A percentile compares a stretch with the other conserved stretches of the same genome.
Evolutionary conservation across 1,139 yeast genomes (phyloP).

Genomic region (Zygoascus sp.): DNA sequence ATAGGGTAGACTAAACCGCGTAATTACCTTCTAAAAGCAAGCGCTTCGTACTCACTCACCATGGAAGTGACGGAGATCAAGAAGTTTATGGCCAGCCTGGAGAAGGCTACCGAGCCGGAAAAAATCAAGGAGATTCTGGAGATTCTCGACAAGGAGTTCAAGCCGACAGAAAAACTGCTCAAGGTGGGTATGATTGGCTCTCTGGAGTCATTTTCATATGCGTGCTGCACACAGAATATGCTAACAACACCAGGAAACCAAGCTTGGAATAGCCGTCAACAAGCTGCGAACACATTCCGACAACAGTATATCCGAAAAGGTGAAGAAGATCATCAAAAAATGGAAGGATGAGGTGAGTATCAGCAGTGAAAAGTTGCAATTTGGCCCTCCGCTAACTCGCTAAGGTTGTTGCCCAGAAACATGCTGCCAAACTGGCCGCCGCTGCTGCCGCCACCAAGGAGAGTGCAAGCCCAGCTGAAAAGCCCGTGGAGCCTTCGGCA

Average conservation of each 20-base stretch:
- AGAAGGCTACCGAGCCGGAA: conserved; percentile 65
- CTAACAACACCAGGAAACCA: conserved; percentile 57
- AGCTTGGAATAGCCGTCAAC: conserved; percentile 96
- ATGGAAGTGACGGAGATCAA: conserved; percentile 48
- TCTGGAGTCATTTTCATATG: too few relatives aligned
- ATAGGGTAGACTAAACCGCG: too few relatives aligned
- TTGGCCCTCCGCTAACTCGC: too few relatives aligned
- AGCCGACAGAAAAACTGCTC: conserved; percentile 78
- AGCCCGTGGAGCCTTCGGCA: conserved; percentile 15
- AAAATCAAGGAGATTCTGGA: conserved; percentile 64
- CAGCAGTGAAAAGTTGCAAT: neutral
- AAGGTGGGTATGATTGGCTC: conserved; percentile 39
- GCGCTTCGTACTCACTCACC: neutral
- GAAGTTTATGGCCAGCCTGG: conserved; percentile 64
- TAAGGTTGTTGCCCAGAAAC: conserved; percentile 62
- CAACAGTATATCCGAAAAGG: conserved; percentile 61
- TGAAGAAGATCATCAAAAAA: conserved; percentile 71
- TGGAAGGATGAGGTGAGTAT: conserved; percentile 87
- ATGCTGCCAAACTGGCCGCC: conserved; percentile 15
- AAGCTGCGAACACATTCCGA: conserved; percentile 71
- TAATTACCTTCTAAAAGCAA: too few relatives aligned
- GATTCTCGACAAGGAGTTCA: conserved; percentile 64
- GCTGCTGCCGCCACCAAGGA: conserved; percentile 21
- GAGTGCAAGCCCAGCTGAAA: conserved; percentile 21
- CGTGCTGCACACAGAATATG: conserved; percentile 1